Evolutionary conservation across 2,329 filamentous ascomycete species (phyloP), one percentile per base, ranked within the genome.

Genomic region (Hansfordia pulvinata): DNA sequence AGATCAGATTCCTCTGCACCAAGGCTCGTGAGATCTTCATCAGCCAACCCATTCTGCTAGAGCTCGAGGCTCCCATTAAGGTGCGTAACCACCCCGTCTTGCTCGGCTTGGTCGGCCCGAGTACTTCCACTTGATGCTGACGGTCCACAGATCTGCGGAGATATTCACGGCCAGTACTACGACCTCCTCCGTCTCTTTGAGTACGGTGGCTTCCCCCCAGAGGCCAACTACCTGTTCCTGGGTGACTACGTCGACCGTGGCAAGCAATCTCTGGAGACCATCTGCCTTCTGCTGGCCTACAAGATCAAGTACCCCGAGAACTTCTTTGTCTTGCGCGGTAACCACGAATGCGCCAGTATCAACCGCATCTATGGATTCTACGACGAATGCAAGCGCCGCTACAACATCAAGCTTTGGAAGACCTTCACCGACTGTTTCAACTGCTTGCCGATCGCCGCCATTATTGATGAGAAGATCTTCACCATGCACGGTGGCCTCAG

Each of bases 251-350:
- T 98, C 46, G 90, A 98, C 56, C 78, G 90, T 64, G 90, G 90
- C 63, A 96, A 98, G 69, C 90, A 98, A 61, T 94, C 88, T 19
- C 77, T 98, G 29, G 90, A 98, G 67, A 96, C 90, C 41, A 96
- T 98, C 58, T 93, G 85, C 63, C 68, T 98, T 37, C 70, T 98
- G 30, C 72, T 98, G 27, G 85, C 85, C 36, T 98, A 96, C 74
- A 98, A 98, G 74, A 93, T 98, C 72, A 96, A 96, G 65, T 96
- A 93, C 54, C 90, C 90, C 25, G 90, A 98, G 62, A 98, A 98
- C 66, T 96, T 98, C 64, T 98, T 98, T 67, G 81, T 98, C 41
- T 74, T 98, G 32, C 84, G 90, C 42, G 90, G 90, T 37, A 98
- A 98, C 67, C 90, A 98, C 67, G 90, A 98, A 60, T 96, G 90